Conservation (phyloP, 2,329 filamentous ascomycete genomes). For the Didymosphaeria variabile region DNA sequence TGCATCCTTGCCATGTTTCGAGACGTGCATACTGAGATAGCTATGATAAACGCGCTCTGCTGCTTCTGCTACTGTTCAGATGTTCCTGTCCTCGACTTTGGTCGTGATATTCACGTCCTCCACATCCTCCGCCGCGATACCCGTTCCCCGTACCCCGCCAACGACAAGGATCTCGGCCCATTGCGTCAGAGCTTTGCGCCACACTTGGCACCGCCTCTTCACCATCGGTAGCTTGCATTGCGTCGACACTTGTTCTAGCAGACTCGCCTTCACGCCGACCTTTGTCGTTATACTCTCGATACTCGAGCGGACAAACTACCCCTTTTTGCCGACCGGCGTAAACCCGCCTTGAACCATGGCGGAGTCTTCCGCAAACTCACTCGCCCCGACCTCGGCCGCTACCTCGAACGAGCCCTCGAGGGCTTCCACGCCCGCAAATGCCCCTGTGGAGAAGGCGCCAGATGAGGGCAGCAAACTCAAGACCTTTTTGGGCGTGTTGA, state of each 20-base stretch:
- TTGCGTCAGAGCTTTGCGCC: constrained; percentile 35
- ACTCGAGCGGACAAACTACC: not conserved
- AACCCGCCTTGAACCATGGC: constrained; percentile 35
- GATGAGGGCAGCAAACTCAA: constrained; percentile 89
- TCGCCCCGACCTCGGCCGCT: constrained; percentile 40
- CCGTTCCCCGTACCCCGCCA: constrained; percentile 23
- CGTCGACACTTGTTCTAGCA: not conserved
- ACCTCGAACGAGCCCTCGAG: constrained; percentile 48
- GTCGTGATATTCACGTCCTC: not conserved
- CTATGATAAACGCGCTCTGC: constrained; percentile 23
- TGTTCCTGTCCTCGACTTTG: constrained; percentile 8
- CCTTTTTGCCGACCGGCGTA: constrained; percentile 5
- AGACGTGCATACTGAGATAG: constrained; percentile 26
- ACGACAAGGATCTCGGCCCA: constrained; percentile 26
- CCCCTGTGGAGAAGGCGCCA: constrained; percentile 62
- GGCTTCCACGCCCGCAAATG: constrained; percentile 45
- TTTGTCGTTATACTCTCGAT: not conserved
- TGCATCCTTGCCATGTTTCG: constrained; percentile 24
- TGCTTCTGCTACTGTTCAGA: constrained; percentile 12
- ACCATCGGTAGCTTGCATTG: constrained; percentile 1
- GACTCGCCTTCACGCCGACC: not conserved
- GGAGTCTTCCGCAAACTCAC: constrained; percentile 36
- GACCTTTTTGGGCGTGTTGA: constrained; percentile 86
- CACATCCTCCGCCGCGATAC: not conserved
- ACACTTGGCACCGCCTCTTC: constrained; percentile 11